phyloP scores from a whole-genome alignment of 331 rosid genomes.

The Quercus lobata region DNA sequence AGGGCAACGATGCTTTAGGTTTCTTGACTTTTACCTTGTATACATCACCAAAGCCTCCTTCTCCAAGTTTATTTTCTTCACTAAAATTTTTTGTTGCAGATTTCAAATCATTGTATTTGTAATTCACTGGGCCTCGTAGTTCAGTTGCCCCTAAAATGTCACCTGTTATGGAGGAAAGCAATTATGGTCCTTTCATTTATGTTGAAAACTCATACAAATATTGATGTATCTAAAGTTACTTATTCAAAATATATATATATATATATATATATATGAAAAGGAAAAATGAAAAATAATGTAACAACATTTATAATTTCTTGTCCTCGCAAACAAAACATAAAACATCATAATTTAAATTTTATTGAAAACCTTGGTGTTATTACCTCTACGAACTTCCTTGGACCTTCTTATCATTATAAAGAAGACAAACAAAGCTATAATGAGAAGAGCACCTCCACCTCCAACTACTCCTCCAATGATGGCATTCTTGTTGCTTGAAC shows the following conservation, averaged over 20 bases:
- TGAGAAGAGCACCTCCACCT: slow-evolving; percentile 47
- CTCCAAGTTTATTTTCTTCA: slow-evolving; percentile 58
- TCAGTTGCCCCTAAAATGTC: slow-evolving; percentile 68
- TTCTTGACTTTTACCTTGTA: slow-evolving; percentile 44
- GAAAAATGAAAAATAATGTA: neutral
- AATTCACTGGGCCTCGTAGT: slow-evolving; percentile 53
- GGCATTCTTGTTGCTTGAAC: slow-evolving; percentile 47
- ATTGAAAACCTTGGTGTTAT: neutral
- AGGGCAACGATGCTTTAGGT: neutral
- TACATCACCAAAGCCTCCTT: slow-evolving; percentile 75
- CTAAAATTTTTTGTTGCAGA: slow-evolving; percentile 50
- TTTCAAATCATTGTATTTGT: slow-evolving; percentile 50
- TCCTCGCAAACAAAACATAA: neutral
- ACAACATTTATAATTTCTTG: neutral
- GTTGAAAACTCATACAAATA: neutral
- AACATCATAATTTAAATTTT: neutral
- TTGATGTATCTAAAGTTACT: neutral
- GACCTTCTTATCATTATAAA: slow-evolving; percentile 28
- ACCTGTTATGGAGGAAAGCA: slow-evolving; percentile 24
- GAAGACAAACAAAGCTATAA: slow-evolving; percentile 36
- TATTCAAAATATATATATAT: neutral
- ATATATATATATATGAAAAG: neutral
- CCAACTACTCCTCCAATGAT: slow-evolving; percentile 71
- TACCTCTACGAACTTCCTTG: slow-evolving; percentile 44
- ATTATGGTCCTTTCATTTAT: neutral